Base-by-base conservation (phyloP, 257 asterid genomes). In the Eustoma russellianum region DNA sequence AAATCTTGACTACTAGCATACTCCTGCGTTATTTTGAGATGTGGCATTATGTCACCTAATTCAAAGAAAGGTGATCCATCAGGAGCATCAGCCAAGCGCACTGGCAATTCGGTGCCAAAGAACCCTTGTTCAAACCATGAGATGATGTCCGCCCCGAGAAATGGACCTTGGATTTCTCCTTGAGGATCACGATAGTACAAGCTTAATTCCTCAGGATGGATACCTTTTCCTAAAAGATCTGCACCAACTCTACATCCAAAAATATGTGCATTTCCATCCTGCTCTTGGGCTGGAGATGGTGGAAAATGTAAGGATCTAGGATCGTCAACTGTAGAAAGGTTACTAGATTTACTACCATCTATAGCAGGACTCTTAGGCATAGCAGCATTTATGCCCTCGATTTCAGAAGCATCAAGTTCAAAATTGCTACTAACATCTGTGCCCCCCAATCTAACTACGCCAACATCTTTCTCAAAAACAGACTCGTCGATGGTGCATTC, bases 101-200 rank as follows among this genome's bases (percentile, higher is more conserved):
- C 97, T 17, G 91, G 97, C 67, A 92, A 76, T 66, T 92, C 97
- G 10, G 77, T 69, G 60, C 97, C 99, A 64, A 92, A 92, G 75
- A 85, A 92, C 12, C 99, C 99, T 74, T 88, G 97, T 57, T 92
- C 99, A 72, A 69, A 88, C 99, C 99, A 92, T 48, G 97, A 80
- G 51, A 92, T 83, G 62, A 92, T 85, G 66, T 92, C 99, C 51
- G 72, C 85, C 35, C 99, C 97, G 54, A 92, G 95, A 77, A 92
- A 92, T 61, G 99, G 99, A 46, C 99, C 99, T 70, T 92, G 99
- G 45, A 92, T 77, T 64, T 81, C 94, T 33, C 95, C 99, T 69
- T 92, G 99, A 54, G 99, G 99, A 71, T 92, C 99, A 54, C 74
- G 79, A 70, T 92, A 92, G 68, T 55, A 85, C 69, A 92, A 73